phyloP scores from a whole-genome alignment of 805 yeast species.

The Candida peoriensis region DNA sequence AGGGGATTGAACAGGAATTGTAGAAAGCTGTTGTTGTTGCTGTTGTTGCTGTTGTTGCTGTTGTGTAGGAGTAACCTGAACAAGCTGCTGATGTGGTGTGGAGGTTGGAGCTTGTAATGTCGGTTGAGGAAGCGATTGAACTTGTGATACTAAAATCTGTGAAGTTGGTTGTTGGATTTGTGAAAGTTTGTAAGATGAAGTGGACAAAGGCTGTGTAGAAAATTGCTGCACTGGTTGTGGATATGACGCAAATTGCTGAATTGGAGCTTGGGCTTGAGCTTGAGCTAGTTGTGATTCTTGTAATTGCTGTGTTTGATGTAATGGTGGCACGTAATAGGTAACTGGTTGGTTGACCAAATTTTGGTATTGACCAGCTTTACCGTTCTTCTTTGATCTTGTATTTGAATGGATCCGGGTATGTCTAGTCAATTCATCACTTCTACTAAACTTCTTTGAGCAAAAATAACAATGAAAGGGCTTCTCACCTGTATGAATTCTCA shows the following conservation, averaged over 20 bases:
- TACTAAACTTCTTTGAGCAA: conserved; percentile 72
- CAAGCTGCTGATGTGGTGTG: background rate
- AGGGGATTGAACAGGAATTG: conserved; percentile 10
- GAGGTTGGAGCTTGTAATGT: conserved; percentile 1
- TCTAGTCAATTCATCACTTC: conserved; percentile 82
- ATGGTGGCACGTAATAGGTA: conserved; percentile 23
- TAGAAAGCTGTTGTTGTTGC: conserved; percentile 1
- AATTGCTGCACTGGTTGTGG: background rate
- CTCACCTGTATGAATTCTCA: conserved; percentile 91
- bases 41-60: conserved; percentile 13
- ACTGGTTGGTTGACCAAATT: conserved; percentile 20
- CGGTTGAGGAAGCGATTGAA: conserved; percentile 4
- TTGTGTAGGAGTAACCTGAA: too few relatives aligned
- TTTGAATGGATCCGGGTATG: conserved; percentile 77
- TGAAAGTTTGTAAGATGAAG: background rate
- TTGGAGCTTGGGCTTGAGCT: background rate
- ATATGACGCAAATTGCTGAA: background rate
- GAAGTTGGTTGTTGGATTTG: conserved; percentile 1
- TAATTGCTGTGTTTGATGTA: conserved; percentile 4
- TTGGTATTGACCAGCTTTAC: conserved; percentile 23
- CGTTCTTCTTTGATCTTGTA: conserved; percentile 41
- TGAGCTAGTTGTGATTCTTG: conserved; percentile 5
- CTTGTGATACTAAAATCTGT: background rate
- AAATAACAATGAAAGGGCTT: conserved; percentile 82
- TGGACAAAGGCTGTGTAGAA: background rate